Conservation (phyloP, 2,329 filamentous ascomycete species). For the Fusarium avenaceum region DNA sequence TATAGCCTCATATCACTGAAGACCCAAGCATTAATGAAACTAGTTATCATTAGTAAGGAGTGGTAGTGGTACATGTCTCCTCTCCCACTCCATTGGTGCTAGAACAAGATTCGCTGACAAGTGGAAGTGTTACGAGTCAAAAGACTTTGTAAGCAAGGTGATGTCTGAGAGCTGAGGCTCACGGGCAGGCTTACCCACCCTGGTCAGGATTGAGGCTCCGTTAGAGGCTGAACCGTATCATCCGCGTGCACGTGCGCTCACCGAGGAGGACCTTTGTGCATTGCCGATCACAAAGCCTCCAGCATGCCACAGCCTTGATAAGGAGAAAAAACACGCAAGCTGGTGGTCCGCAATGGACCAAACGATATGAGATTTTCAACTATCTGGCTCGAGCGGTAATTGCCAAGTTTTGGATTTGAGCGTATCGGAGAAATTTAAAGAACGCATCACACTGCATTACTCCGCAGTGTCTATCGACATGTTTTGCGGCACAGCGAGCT, state of each 20-base stretch:
- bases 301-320: not conserved
- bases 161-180: not conserved
- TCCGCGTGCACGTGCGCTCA: not conserved
- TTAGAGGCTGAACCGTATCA: constrained; percentile 2
- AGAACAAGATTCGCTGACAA: not conserved
- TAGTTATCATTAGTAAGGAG: no score
- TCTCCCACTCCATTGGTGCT: not conserved
- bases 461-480: no score
- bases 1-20: not conserved
- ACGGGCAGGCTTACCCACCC: not conserved
- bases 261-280: not conserved
- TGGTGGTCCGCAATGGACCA: not conserved
- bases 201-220: constrained; percentile 1
- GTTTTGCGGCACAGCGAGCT: not conserved
- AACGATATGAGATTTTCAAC: not conserved
- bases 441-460: no score
- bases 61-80: not conserved
- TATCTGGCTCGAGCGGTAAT: not conserved
- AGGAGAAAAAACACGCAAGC: not conserved
- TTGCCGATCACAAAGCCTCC: not conserved
- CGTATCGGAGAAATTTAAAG: no score
- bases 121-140: not conserved
- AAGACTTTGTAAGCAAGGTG: not conserved
- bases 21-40: not conserved
- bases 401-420: not conserved